Evolutionary conservation across 1,284 basidiomycete species (phyloP).

Genomic region (Ustilago curta): DNA sequence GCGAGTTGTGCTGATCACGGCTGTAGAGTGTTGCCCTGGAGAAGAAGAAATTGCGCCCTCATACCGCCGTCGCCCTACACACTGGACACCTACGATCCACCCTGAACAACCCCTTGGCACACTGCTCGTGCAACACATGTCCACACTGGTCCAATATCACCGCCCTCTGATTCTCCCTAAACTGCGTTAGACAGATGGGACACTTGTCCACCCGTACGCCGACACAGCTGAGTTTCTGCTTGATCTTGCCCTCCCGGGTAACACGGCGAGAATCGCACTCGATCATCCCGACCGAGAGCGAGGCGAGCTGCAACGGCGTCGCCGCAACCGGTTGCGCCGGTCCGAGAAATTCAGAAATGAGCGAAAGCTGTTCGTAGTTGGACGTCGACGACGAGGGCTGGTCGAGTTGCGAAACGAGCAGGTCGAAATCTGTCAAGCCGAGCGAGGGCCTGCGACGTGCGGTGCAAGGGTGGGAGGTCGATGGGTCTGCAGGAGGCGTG

Average conservation of each 20-base stretch:
- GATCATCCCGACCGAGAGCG: constrained; percentile 75
- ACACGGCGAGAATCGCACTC: constrained; percentile 77
- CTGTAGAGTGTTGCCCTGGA: too few relatives aligned
- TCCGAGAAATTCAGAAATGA: constrained; percentile 77
- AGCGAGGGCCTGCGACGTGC: constrained; percentile 24
- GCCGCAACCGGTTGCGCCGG: constrained; percentile 71
- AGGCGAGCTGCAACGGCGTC: constrained; percentile 62
- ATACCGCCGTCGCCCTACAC: constrained; percentile 45
- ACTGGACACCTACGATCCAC: constrained; percentile 43
- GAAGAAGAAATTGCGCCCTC: too few relatives aligned
- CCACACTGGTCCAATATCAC: constrained; percentile 77
- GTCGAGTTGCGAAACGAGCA: constrained; percentile 63
- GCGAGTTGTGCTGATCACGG: too few relatives aligned
- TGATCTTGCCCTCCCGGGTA: constrained; percentile 79
- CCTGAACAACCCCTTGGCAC: constrained; percentile 41
- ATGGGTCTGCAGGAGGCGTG: not conserved
- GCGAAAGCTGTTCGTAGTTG: constrained; percentile 72
- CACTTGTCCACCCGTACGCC: constrained; percentile 82
- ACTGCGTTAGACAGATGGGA: constrained; percentile 82
- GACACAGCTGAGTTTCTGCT: constrained; percentile 80
- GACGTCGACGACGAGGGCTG: constrained; percentile 13
- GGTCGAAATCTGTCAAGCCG: constrained; percentile 64
- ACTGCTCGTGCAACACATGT: constrained; percentile 72
- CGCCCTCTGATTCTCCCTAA: constrained; percentile 75
- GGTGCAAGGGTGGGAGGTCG: not conserved